Evolutionary conservation across 805 yeast genomes (phyloP), one percentile per base, ranked within the genome.

Genomic region (Candida suzukii): DNA sequence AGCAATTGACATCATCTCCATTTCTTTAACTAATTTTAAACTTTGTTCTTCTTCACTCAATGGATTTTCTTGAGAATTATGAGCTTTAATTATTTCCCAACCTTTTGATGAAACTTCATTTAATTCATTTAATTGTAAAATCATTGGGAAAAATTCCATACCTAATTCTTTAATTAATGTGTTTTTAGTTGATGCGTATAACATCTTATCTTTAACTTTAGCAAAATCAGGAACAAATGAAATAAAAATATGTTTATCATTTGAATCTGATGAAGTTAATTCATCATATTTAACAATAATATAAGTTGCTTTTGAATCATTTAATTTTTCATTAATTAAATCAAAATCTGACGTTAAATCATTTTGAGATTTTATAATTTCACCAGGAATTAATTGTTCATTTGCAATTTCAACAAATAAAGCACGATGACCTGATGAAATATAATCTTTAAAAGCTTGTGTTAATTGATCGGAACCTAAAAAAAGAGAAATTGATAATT

Each of bases 111-210:
- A 63, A 35, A 80, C 56, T 52, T 80, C 95, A 9, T 67, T 72
- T 32, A 70, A 52, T 26, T 73, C 78, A 33, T 83, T 79, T 63
- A 82, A 67, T 44, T 74, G 71, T 8, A 82, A 55, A 38, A 71
- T 64, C 2, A 73, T 71, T 31, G 66, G 54, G 58, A 80, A 74
- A 41, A 65, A 63, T 42, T 71, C 73, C 16, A 66, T 53, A 5
- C 96, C 96, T 31, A 91, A 68, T 46, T 83, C 81, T 50, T 84
- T 77, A 42, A 85, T 64, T 29, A 93, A 61, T 1, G 93, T 78
- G 58, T 78, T 83, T 46, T 87, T 87, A 11, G 95, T 80, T 2
- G 96, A 86, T 4, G 98, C 98, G 59, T 90, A 93, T 38, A 93
- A 69, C 97, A 93, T 93, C 60, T 91, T 93, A 42, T 74, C 71